Evolutionary conservation across 2,329 filamentous ascomycete species (phyloP), one percentile per base, ranked within the genome.

Genomic region (Fusarium sp.): DNA sequence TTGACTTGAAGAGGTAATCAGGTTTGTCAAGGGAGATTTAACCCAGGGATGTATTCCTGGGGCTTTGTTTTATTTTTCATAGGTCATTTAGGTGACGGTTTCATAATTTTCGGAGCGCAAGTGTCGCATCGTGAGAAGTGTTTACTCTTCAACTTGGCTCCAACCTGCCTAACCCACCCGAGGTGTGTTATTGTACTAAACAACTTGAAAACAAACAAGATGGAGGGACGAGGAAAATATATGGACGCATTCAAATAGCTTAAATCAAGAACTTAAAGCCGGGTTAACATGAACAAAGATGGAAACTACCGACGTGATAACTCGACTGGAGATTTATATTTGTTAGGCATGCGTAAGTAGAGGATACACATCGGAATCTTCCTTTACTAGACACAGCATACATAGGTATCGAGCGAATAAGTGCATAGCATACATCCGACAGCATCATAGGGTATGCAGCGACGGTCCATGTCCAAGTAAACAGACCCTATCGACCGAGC

Each of bases 81-180:
- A 11, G 9, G 1, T 16, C 6, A 1, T 2, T 10, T 11, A 0
- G 6, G 5, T 27, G 10, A 8, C 27, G 4, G 14, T 7, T 6
- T 1, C 4, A 6, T 49, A 5, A 6, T 46, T 6, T 6, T 49
- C 5, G 10, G 5, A 27, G 2, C 3, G 9, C 2, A 27, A 10
- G 42, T 27, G 42, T 49, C 8, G 8, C 23, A 49, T n/a, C 3
- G 10, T 11, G 42, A 25, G 9, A 4, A 40, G 16, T 13, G 10
- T n/a, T n/a, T 5, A 40, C 11, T 10, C 11, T 20, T 13, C 38
- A 6, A 20, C 10, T 40, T 40, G 16, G 16, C 6, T 3, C 11
- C 11, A 11, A 18, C 10, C 8, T 2, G 16, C 18, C 9, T 18
- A 4, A 7, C 16, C 10, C 5, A 2, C 33, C 2, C 4, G 0